These are phyloP conservation scores for Schizosaccharomyces versatilis DNA, from an alignment of 1,139 yeast species.

Conservation along the genomic window DNA sequence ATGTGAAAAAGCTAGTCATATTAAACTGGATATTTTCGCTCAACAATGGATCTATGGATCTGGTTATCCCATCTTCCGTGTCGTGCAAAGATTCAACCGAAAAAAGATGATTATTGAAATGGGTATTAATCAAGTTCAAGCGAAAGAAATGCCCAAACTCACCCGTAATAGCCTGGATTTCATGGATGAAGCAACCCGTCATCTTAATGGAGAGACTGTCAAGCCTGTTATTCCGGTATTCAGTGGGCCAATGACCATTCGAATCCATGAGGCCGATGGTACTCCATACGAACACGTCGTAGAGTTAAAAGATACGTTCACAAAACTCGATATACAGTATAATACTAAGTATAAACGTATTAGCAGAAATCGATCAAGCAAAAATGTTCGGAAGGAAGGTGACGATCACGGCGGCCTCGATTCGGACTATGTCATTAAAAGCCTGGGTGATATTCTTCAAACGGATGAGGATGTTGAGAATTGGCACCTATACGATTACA, in stretches of 20 bases:
- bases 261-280: constrained; percentile 98
- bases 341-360: constrained; percentile 67
- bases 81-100: constrained; percentile 79
- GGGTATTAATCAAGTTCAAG: constrained; percentile 79
- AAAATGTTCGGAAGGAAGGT: constrained; percentile 20
- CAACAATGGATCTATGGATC: constrained; percentile 82
- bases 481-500: constrained; percentile 64
- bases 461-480: constrained; percentile 35
- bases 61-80: constrained; percentile 73
- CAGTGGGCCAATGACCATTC: constrained; percentile 79
- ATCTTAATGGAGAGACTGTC: constrained; percentile 16
- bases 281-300: constrained; percentile 96
- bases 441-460: constrained; percentile 60
- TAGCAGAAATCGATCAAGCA: constrained; percentile 38
- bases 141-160: constrained; percentile 29
- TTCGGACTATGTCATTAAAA: constrained; percentile 26
- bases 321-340: constrained; percentile 80
- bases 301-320: constrained; percentile 61
- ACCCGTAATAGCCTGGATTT: constrained; percentile 23
- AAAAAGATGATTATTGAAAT: constrained; percentile 85
- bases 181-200: constrained; percentile 22
- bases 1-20: constrained; percentile 84
- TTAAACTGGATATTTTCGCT: constrained; percentile 60
- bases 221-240: constrained; percentile 17
- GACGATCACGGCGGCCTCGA: constrained; percentile 16